phyloP scores from a whole-genome alignment of 139 green algal species.

The Monoraphidium neglectum region DNA sequence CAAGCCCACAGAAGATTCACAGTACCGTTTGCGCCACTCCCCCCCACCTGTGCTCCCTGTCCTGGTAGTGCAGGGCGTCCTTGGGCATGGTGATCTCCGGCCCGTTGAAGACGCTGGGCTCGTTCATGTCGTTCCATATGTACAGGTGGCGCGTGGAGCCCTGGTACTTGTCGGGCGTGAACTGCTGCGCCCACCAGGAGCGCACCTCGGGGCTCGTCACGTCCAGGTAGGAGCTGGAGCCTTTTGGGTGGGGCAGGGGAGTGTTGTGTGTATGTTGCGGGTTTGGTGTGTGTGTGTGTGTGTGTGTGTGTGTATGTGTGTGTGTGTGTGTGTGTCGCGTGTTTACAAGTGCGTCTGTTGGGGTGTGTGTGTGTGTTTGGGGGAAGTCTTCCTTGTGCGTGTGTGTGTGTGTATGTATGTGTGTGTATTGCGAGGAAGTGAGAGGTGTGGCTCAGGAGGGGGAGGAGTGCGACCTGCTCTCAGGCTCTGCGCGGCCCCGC shows the following conservation, averaged over 20 bases:
- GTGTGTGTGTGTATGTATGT: too few relatives aligned
- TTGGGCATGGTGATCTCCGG: constrained; percentile 97
- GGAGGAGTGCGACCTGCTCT: too few relatives aligned
- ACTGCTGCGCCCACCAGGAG: constrained; percentile 92
- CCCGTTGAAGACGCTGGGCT: constrained; percentile 98
- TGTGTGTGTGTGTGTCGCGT: too few relatives aligned
- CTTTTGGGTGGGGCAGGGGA: constrained; percentile 17
- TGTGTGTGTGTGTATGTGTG: background rate
- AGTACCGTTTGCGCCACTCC: background rate
- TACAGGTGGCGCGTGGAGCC: constrained; percentile 89
- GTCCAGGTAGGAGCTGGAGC: constrained; percentile 92
- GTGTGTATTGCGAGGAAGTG: too few relatives aligned
- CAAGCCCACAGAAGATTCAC: background rate
- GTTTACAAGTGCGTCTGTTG: too few relatives aligned
- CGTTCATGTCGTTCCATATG: constrained; percentile 99
- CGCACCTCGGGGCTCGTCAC: constrained; percentile 81
- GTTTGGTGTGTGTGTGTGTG: background rate
- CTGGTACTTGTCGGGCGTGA: constrained; percentile 81
- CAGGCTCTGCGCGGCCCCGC: too few relatives aligned
- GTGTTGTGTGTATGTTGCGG: too few relatives aligned
- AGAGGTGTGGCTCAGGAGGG: too few relatives aligned
- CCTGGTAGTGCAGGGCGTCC: constrained; percentile 84
- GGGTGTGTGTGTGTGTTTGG: too few relatives aligned
- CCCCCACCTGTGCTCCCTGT: constrained; percentile 82
- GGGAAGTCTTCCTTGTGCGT: too few relatives aligned